Base-by-base conservation (phyloP, 225 moss, liverwort and hornwort species). In the Pleurozium schreberi region DNA sequence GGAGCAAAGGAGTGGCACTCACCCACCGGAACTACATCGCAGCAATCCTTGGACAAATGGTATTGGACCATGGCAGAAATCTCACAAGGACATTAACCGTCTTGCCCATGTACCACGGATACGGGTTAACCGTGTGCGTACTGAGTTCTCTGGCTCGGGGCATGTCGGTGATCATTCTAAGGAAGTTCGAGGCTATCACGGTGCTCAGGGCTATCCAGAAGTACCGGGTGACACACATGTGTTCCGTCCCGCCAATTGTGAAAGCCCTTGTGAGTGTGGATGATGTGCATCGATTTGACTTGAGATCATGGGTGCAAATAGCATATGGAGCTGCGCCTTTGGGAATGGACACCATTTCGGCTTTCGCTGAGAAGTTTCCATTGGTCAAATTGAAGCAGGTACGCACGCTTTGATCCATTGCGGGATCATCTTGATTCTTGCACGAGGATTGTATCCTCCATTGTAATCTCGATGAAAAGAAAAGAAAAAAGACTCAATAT, bases 241-340 rank as follows among this genome's bases (percentile, higher is more conserved):
- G 91, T 40, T 69, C 84, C 26, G 90, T 93, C 52, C 94, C 91
- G 52, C 95, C 92, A 6, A 92, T 93, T 18, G 84, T 95, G 82
- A 88, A 86, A 58, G 91, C 91, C 5, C 85, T 95, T 19, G 38
- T 81, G 30, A 81, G 91, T 50, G 45, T 83, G 58, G 76, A 60
- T 28, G 89, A 86, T 59, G 85, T 89, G 57, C 57, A 74, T 38
- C 88, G 83, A 45, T 91, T 81, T 23, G 92, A 92, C 84, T 77
- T 93, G 82, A 81, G 84, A 60, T 91, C 93, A 8, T 87, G 93
- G 69, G 84, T 67, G 25, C 80, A 89, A 79, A 82, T 95, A n/a
- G 63, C 84, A 18, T 84, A 89, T 63, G 90, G 84, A 38, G 95
- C 92, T 42, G 91, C 92, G 23, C 87, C 92, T 43, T 18, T 92